Conservation (phyloP, 2,329 filamentous ascomycete species). For the Zasmidium angulare region DNA sequence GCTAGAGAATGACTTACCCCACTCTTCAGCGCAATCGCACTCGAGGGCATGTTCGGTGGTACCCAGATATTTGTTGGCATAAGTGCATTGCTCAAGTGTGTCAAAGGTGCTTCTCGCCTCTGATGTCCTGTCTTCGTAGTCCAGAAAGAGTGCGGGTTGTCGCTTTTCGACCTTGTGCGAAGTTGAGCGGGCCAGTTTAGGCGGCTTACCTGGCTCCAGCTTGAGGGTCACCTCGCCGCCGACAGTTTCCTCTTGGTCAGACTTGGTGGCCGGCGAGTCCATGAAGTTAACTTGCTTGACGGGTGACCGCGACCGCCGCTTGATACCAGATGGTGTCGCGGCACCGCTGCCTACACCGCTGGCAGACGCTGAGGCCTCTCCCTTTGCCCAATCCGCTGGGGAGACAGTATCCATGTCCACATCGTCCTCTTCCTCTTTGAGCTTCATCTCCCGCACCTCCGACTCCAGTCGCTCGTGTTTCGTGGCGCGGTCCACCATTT, state of each 20-base stretch:
- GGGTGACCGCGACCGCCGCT: constrained; percentile 28
- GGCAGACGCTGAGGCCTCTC: constrained; percentile 24
- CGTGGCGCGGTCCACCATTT: constrained; percentile 41
- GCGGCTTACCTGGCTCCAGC: constrained; percentile 63
- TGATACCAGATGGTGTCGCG: constrained; percentile 22
- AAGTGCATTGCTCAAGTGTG: constrained; percentile 80
- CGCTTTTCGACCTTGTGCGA: constrained; percentile 68
- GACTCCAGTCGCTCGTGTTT: constrained; percentile 42
- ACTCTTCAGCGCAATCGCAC: constrained; percentile 93
- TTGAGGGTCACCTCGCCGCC: constrained; percentile 63
- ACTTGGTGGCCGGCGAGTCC: constrained; percentile 39
- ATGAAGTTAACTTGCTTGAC: constrained; percentile 28
- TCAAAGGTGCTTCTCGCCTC: constrained; percentile 77
- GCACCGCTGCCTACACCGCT: constrained; percentile 18
- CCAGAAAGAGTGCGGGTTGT: constrained; percentile 65
- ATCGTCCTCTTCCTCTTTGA: constrained; percentile 48
- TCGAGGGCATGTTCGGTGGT: constrained; percentile 90
- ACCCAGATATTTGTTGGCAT: constrained; percentile 87
- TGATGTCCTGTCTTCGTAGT: constrained; percentile 74
- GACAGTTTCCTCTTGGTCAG: constrained; percentile 54
- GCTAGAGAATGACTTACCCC: constrained; percentile 64
- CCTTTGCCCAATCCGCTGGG: constrained; percentile 20
- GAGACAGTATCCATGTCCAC: constrained; percentile 30
- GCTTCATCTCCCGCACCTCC: constrained; percentile 46
- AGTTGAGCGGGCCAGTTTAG: constrained; percentile 71